phyloP scores from a whole-genome alignment of 129 eudicot species.

The Tanacetum coccineum region DNA sequence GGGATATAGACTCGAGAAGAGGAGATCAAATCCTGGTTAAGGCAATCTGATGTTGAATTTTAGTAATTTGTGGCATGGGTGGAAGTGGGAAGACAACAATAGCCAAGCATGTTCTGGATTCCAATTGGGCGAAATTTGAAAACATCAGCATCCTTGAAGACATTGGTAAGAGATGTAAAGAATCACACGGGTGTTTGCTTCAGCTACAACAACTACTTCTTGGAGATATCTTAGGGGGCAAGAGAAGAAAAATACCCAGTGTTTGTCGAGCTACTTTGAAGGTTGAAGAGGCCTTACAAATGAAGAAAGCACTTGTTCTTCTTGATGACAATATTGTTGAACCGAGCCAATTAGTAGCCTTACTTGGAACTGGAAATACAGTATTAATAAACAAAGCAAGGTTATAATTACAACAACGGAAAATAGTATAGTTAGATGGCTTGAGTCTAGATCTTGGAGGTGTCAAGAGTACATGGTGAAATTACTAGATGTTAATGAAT shows the following conservation, averaged over 20 bases:
- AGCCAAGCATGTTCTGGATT: conserved; percentile 1
- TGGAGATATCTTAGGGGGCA: conserved; percentile 2
- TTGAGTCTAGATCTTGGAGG: not conserved
- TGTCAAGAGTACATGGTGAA: conserved; percentile 1
- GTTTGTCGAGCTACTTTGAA: not conserved
- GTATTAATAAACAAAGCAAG: conserved; percentile 20
- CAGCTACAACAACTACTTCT: conserved; percentile 5
- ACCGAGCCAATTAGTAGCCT: conserved; percentile 2
- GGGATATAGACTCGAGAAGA: too few species aligned
- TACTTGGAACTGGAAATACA: conserved; percentile 20
- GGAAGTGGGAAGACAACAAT: conserved; percentile 26
- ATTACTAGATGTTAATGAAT: conserved; percentile 5
- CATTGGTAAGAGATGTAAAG: not conserved
- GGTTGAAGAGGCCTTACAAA: conserved; percentile 9
- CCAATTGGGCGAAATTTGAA: conserved; percentile 4
- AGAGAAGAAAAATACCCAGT: conserved; percentile 14
- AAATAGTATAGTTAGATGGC: conserved; percentile 1
- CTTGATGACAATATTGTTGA: conserved; percentile 31
- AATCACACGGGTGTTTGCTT: not conserved
- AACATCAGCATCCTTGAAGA: conserved; percentile 1
- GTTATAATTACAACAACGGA: conserved; percentile 26
- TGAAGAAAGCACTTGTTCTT: conserved; percentile 19
- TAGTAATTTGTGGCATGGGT: conserved; percentile 17
- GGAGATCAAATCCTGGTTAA: too few species aligned
- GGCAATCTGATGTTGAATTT: too few species aligned